phyloP scores from a whole-genome alignment of 2,329 filamentous ascomycete species.

The Trichoderma atroviride region DNA sequence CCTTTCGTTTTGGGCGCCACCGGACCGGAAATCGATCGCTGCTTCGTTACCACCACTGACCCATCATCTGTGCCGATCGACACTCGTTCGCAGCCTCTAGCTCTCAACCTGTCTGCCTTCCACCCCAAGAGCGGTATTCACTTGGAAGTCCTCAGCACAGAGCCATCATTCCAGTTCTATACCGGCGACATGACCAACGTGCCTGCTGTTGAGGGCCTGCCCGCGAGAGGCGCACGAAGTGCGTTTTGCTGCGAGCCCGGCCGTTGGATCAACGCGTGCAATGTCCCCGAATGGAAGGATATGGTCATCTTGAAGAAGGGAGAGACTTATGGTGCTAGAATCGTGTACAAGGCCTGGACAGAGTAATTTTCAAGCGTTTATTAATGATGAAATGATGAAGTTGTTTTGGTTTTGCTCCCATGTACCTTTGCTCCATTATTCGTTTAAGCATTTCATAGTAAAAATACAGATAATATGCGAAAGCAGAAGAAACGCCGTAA shows the following conservation, averaged over 20 bases:
- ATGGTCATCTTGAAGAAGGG: conserved; percentile 85
- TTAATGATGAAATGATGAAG: neutral
- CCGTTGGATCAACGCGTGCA: conserved; percentile 86
- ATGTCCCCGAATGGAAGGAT: conserved; percentile 75
- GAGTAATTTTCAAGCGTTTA: conserved; percentile 45
- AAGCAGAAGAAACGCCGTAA: neutral
- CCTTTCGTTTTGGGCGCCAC: conserved; percentile 72
- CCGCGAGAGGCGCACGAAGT: conserved; percentile 67
- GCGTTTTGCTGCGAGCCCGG: conserved; percentile 94
- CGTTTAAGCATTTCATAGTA: neutral
- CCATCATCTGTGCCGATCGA: conserved; percentile 64
- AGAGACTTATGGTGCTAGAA: conserved; percentile 76
- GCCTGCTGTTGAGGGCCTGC: conserved; percentile 62
- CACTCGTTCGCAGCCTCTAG: conserved; percentile 64
- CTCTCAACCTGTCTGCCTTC: conserved; percentile 69
- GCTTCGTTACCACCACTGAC: conserved; percentile 76
- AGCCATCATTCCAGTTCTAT: conserved; percentile 97
- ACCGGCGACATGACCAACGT: conserved; percentile 85
- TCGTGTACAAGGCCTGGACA: conserved; percentile 85
- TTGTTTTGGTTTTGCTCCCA: neutral
- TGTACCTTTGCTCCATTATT: neutral
- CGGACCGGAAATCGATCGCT: conserved; percentile 83
- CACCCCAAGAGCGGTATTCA: conserved; percentile 76
- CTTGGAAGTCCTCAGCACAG: conserved; percentile 85
- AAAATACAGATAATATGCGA: neutral